Evolutionary conservation across 1,284 basidiomycete species (phyloP).

Genomic region (Ganoderma multipileum): DNA sequence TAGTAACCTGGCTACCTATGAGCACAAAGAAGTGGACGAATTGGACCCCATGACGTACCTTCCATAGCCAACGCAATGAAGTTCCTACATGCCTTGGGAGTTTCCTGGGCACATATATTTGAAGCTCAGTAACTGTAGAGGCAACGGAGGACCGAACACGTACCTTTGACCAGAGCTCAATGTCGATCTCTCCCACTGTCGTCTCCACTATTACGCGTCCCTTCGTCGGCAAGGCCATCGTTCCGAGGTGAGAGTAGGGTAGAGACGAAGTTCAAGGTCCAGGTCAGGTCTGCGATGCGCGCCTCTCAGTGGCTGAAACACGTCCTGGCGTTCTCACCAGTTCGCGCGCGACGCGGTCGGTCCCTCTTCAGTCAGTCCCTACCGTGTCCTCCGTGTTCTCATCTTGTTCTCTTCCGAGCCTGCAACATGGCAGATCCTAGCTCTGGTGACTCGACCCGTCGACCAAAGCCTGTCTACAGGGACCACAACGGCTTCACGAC

Average conservation of each 20-base stretch:
- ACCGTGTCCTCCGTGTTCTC: background rate
- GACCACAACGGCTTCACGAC: slow-evolving; percentile 33
- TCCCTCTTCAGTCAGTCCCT: background rate
- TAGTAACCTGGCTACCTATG: slow-evolving; percentile 78
- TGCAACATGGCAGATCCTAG: slow-evolving; percentile 10
- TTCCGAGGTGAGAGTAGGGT: background rate
- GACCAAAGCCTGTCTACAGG: slow-evolving; percentile 22
- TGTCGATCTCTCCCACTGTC: slow-evolving; percentile 90
- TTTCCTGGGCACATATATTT: slow-evolving; percentile 63
- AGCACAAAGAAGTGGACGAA: background rate
- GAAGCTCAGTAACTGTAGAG: slow-evolving; percentile 7
- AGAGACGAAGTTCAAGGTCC: slow-evolving; percentile 9
- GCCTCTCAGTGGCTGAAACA: too few relatives aligned
- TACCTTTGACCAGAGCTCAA: slow-evolving; percentile 95
- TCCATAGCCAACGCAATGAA: slow-evolving; percentile 91
- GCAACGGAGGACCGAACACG: background rate
- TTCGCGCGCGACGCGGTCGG: too few relatives aligned
- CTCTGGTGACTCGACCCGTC: background rate
- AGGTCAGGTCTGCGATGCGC: slow-evolving; percentile 15
- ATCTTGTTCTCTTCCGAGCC: background rate
- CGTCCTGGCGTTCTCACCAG: too few relatives aligned
- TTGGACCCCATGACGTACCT: slow-evolving; percentile 59
- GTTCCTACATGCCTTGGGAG: slow-evolving; percentile 93
- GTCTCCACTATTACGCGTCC: slow-evolving; percentile 92
- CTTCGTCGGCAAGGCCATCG: slow-evolving; percentile 81